A percentile compares a stretch with the other conserved stretches of the same genome.
Evolutionary conservation across 2,329 filamentous ascomycete species (phyloP).

Genomic region (Aotearoamyces nothofagi): DNA sequence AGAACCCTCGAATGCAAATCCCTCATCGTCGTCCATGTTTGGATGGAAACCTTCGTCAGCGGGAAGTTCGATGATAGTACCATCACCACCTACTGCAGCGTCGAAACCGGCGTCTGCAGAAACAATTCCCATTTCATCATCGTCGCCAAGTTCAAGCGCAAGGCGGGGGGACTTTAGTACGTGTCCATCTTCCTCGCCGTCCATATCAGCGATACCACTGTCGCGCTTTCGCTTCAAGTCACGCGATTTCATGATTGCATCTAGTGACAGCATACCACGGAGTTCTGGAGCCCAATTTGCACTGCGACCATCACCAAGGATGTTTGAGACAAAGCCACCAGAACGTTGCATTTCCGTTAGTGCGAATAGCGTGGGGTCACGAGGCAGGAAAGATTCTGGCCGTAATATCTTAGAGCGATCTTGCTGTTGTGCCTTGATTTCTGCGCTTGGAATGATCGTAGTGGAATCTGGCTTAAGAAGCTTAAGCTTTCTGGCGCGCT

Average conservation of each 20-base stretch:
- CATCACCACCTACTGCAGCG: conserved; percentile 35
- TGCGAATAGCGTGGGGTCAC: conserved; percentile 73
- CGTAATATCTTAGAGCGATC: conserved; percentile 80
- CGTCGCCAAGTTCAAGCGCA: conserved; percentile 46
- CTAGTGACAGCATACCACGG: conserved; percentile 78
- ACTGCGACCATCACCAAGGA: conserved; percentile 68
- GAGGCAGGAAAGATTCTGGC: conserved; percentile 67
- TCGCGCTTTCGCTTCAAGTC: conserved; percentile 92
- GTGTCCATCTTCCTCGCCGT: conserved; percentile 44
- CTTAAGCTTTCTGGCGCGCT: conserved; percentile 67
- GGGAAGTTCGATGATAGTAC: conserved; percentile 49
- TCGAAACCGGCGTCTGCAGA: conserved; percentile 35
- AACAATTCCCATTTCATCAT: conserved; percentile 36
- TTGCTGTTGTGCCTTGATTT: conserved; percentile 76
- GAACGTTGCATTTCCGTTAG: conserved; percentile 85
- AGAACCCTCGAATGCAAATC: conserved; percentile 4
- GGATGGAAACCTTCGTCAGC: conserved; percentile 32
- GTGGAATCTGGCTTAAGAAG: conserved; percentile 64
- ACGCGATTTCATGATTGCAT: conserved; percentile 58
- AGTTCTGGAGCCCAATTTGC: conserved; percentile 84
- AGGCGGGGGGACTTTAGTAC: conserved; percentile 52
- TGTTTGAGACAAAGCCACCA: conserved; percentile 76
- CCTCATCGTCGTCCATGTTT: conserved; percentile 29
- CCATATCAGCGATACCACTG: conserved; percentile 69
- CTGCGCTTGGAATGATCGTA: conserved; percentile 58